phyloP scores from a whole-genome alignment of 2,329 filamentous ascomycete species.

The Aspergillus sclerotialis region DNA sequence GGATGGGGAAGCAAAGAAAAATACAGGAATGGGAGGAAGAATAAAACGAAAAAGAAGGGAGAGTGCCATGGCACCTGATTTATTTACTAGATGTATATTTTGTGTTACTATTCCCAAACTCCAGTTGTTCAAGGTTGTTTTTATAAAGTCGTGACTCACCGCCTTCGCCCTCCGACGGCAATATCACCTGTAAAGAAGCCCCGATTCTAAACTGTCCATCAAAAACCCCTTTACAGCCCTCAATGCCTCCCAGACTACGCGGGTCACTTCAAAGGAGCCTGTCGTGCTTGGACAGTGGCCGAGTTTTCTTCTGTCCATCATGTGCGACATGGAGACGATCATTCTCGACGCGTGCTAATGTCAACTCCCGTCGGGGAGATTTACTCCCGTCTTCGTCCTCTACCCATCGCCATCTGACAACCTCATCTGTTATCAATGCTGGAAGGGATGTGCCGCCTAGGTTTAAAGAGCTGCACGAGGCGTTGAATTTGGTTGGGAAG shows the following conservation, averaged over 20 bases:
- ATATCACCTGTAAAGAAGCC: too few relatives aligned
- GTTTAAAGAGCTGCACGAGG: conserved; percentile 48
- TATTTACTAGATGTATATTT: too few relatives aligned
- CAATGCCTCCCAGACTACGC: conserved; percentile 36
- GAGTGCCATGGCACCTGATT: too few relatives aligned
- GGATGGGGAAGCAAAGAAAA: too few relatives aligned
- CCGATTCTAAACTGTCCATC: too few relatives aligned
- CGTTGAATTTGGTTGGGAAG: conserved; percentile 45
- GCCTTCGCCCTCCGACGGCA: too few relatives aligned
- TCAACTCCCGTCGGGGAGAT: conserved; percentile 6
- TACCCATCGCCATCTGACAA: conserved; percentile 35
- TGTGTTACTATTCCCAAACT: too few relatives aligned
- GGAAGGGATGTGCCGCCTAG: conserved; percentile 46
- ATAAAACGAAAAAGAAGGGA: too few relatives aligned
- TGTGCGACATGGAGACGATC: conserved; percentile 31
- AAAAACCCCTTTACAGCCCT: too few relatives aligned
- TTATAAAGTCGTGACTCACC: too few relatives aligned
- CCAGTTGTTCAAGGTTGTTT: too few relatives aligned
- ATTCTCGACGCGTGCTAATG: conserved; percentile 16
- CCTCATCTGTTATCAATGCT: conserved; percentile 48
- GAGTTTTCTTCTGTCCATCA: conserved; percentile 34
- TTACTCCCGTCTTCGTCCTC: conserved; percentile 5
- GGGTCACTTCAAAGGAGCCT: conserved; percentile 29
- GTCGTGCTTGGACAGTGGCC: conserved; percentile 15
- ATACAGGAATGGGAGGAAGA: too few relatives aligned